Evolutionary conservation across 1,284 basidiomycete genomes (phyloP).

Genomic region (Naganishia cerealis): DNA sequence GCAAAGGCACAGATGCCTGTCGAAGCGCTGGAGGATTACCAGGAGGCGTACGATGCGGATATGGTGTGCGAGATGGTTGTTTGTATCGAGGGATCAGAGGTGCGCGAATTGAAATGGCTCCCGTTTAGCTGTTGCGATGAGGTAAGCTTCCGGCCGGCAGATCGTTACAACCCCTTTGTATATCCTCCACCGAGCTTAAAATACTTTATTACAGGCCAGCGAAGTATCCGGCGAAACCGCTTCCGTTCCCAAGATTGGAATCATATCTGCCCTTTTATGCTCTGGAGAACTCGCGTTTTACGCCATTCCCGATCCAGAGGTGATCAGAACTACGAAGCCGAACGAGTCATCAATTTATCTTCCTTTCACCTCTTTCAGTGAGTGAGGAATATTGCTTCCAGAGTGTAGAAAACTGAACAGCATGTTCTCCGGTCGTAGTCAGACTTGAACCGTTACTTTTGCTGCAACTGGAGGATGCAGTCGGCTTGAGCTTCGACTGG

Average conservation of each 20-base stretch:
- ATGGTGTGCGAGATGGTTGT: slow-evolving; percentile 55
- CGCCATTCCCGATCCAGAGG: slow-evolving; percentile 70
- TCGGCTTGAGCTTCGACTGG: slow-evolving; percentile 78
- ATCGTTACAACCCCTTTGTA: slow-evolving; percentile 18
- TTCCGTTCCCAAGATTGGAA: slow-evolving; percentile 63
- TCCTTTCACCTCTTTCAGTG: slow-evolving; percentile 40
- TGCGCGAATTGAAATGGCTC: slow-evolving; percentile 81
- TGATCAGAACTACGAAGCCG: slow-evolving; percentile 32
- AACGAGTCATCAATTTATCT: slow-evolving; percentile 10
- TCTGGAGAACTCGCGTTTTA: slow-evolving; percentile 77
- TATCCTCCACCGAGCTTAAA: background rate
- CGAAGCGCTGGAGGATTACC: slow-evolving; percentile 25
- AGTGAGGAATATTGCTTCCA: background rate
- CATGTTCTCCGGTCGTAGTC: background rate
- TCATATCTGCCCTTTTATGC: slow-evolving; percentile 76
- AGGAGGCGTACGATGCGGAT: slow-evolving; percentile 24
- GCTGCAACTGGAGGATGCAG: slow-evolving; percentile 70
- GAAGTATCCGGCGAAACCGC: background rate
- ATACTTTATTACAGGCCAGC: background rate
- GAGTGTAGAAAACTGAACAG: too few relatives aligned
- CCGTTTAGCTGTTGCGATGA: slow-evolving; percentile 74
- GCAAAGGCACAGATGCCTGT: slow-evolving; percentile 27
- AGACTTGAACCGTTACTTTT: slow-evolving; percentile 61
- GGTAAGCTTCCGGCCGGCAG: slow-evolving; percentile 39
- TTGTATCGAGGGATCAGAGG: slow-evolving; percentile 72